Conservation (phyloP, 2,329 filamentous ascomycete genomes). For the Hypoxylon sp. region DNA sequence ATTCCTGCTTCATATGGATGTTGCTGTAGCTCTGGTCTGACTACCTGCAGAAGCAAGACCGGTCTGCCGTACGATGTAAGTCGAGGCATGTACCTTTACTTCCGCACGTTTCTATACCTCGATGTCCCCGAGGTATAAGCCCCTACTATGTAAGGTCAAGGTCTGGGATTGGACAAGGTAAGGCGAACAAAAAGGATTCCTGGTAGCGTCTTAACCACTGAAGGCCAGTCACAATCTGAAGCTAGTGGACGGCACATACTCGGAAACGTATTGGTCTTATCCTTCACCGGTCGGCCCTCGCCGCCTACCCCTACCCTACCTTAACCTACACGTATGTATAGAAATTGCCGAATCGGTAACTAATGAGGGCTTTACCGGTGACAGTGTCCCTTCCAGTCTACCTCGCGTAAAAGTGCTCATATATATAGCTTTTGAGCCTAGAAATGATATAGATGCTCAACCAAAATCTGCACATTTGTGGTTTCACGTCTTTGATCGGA, state of each 20-base stretch:
- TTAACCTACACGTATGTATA: constrained; percentile 32
- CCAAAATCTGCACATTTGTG: constrained; percentile 29
- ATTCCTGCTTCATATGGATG: constrained; percentile 19
- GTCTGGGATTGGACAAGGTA: constrained; percentile 43
- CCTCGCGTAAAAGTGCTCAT: constrained; percentile 42
- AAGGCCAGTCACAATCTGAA: constrained; percentile 39
- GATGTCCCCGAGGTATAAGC: constrained; percentile 30
- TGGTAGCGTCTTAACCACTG: constrained; percentile 17
- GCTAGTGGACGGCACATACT: constrained; percentile 41
- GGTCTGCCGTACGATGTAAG: constrained; percentile 36
- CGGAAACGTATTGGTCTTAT: constrained; percentile 41
- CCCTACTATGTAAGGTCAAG: constrained; percentile 33
- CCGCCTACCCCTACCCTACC: constrained; percentile 40
- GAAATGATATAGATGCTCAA: constrained; percentile 37
- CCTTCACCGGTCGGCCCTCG: constrained; percentile 45
- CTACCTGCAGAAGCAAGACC: constrained; percentile 42
- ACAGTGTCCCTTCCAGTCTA: constrained; percentile 20
- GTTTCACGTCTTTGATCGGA: constrained; percentile 40
- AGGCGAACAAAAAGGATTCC: constrained; percentile 38
- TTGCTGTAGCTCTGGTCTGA: constrained; percentile 33
- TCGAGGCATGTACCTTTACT: constrained; percentile 36
- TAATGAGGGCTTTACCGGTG: constrained; percentile 38
- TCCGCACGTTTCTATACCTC: constrained; percentile 31
- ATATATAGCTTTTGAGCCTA: constrained; percentile 38
- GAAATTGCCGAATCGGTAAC: constrained; percentile 43